Base-by-base conservation (phyloP, 1,139 yeast species). In the Scheffersomyces cryptocercus region DNA sequence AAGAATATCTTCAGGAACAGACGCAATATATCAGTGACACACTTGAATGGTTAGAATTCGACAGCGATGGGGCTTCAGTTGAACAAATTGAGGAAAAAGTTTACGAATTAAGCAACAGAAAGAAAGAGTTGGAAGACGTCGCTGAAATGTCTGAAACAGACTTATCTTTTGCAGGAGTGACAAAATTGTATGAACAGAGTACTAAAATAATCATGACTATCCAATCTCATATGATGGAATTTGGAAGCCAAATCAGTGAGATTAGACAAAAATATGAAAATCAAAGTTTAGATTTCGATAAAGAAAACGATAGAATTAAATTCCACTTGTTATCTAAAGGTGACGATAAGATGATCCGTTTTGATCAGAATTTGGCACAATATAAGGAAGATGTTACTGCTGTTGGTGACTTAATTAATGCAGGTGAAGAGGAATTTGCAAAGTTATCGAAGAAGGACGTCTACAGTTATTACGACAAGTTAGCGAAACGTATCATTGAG, bases 11-110 rank as follows among this genome's bases (percentile, higher is more conserved):
- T 1, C 58, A 60, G 0, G 52, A 52, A 8, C 54, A 59, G 34
- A 49, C 55, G 28, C 36, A 49, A 3, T 51, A 53, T 30, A 75
- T 85, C 2, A 51, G 68, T 28, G 84, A 81, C 20, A 67, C 75
- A 20, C 66, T 86, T 41, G 95, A 86, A 49, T 88, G 96, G 96
- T 68, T 89, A 32, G 96, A 88, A 43, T 82, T 79, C 52, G 91
- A 84, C 16, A 78, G 88, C 42, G 87, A 82, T 44, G 71, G 69
- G 28, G 78, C 88, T 1, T 50, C 73, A 1, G 47, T 74, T 35
- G 68, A 68, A n/a, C 77, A 68, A 8, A 61, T 81, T 36, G 54
- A 63, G 38, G 52, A 46, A 1, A 70, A 65, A 48, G 50, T 61
- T 14, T 46, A 52, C 2, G 55, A 56, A 36, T 44, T 71, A 13